phyloP scores from a whole-genome alignment of 768 basidiomycete genomes.

The Amanita fuliginea region DNA sequence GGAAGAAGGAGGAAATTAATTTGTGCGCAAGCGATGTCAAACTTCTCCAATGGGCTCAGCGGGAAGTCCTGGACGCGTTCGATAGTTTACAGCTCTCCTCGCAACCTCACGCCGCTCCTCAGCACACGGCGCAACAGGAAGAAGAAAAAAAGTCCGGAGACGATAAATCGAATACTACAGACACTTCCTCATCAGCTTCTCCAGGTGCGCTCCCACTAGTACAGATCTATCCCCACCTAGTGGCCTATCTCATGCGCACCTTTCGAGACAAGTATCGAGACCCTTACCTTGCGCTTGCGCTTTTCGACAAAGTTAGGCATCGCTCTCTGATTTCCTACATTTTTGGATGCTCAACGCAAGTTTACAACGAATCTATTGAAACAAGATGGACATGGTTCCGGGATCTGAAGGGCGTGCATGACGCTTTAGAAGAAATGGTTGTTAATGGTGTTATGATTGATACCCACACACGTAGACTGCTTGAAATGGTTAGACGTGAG shows the following conservation, averaged over 20 bases:
- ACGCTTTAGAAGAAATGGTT: conserved; percentile 72
- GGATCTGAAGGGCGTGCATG: conserved; percentile 68
- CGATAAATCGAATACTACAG: conserved; percentile 11
- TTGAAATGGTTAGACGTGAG: conserved; percentile 54
- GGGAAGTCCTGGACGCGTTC: conserved; percentile 47
- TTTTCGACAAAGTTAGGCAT: conserved; percentile 72
- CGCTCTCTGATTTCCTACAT: conserved; percentile 76
- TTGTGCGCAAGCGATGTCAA: conserved; percentile 56
- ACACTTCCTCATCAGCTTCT: background rate
- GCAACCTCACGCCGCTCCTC: conserved; percentile 32
- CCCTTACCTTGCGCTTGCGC: conserved; percentile 69
- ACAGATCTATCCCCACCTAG: conserved; percentile 60
- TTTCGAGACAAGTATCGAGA: conserved; percentile 73
- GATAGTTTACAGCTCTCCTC: conserved; percentile 28
- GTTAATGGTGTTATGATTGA: conserved; percentile 68
- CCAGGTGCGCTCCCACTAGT: conserved; percentile 33
- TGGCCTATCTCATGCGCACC: conserved; percentile 66
- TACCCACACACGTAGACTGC: conserved; percentile 43
- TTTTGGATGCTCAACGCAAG: conserved; percentile 78
- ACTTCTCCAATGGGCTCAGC: conserved; percentile 63
- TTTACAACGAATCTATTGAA: conserved; percentile 81
- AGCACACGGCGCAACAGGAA: conserved; percentile 21
- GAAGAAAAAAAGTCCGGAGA: conserved; percentile 15
- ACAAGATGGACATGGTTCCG: conserved; percentile 80
- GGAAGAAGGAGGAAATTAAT: conserved; percentile 65